Base-by-base conservation (phyloP, 164 flowering plant genomes). In the Kalanchoe fedtschenkoi region DNA sequence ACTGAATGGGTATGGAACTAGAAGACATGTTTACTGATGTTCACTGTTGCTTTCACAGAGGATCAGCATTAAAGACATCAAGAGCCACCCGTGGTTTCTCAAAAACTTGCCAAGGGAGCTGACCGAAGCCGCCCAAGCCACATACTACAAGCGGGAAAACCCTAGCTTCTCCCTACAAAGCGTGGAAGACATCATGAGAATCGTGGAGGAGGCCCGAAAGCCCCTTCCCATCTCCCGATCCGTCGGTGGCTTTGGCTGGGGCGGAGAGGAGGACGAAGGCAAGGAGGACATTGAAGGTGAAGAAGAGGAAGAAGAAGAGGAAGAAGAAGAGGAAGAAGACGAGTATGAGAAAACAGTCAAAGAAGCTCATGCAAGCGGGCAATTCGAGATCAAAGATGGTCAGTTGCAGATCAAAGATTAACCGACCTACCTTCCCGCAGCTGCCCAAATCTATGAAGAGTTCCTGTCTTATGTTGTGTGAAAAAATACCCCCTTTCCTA, bases 51-150 rank as follows among this genome's bases (percentile, higher is more conserved):
- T 53, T 55, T 53, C 73, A 74, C 88, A 92, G 98, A 83, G 98
- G 65, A 77, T 87, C 56, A 71, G 81, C 19, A 69, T 92, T 11
- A 82, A 78, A 64, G 98, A 92, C 60, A 92, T 92, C 26, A 92
- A 89, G 77, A 89, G 24, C 65, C 96, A 89, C 61, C 96, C 96
- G 57, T 92, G 98, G 96, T 93, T 89, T 69, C 66, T 90, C 46
- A 90, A 90, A 83, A 90, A 90, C 77, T 71, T 93, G 67, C 98
- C 98, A 3, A 83, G 85, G 70, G 97, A 90, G 65, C 83, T 90
- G 3, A 83, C 88, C 1, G 98, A 93, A 51, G 10, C 87, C 6
- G 81, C 84, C 57, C 98, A 93, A 67, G 81, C 84, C 4, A 58
- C 68, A 16, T 93, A 86, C 65, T 85, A 82, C 73, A 76, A 76